A percentile compares a stretch with the other conserved stretches of the same genome.
Evolutionary conservation across 2,329 filamentous ascomycete genomes (phyloP).

Genomic region (Knoxdaviesia proteae): DNA sequence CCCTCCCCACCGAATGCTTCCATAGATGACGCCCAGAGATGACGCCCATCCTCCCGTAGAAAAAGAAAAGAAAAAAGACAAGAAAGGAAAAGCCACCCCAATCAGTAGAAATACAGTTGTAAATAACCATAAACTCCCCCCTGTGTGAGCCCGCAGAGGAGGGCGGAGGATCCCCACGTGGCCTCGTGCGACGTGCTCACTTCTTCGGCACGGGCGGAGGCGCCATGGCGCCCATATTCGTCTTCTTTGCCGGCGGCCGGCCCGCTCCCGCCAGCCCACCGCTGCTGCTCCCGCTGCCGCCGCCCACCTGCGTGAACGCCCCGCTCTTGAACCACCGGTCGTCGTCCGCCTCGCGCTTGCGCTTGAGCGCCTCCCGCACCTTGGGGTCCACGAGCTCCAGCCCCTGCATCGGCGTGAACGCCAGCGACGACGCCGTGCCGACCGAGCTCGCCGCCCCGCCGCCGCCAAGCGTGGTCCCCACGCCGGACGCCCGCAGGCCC

Average conservation of each 20-base stretch:
- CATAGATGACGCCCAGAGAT: conserved; percentile 2
- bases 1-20: no score
- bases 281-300: conserved; percentile 14
- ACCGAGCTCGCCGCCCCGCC: conserved; percentile 14
- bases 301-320: conserved; percentile 77
- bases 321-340: conserved; percentile 94
- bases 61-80: not conserved
- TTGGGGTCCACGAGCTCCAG: conserved; percentile 91
- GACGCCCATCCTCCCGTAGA: not conserved
- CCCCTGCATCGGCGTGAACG: conserved; percentile 87
- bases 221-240: conserved; percentile 37
- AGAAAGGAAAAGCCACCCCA: not conserved
- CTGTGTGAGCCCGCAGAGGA: conserved; percentile 1
- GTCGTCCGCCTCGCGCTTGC: conserved; percentile 84
- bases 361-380: conserved; percentile 64
- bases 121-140: not conserved
- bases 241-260: conserved; percentile 53
- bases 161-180: conserved; percentile 1
- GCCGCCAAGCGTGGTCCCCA: conserved; percentile 47
- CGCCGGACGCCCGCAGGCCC: conserved; percentile 62
- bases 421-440: conserved; percentile 69
- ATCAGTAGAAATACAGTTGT: conserved; percentile 1
- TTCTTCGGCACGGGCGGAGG: conserved; percentile 12
- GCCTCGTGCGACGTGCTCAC: not conserved
- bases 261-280: conserved; percentile 68